A percentile compares a stretch with the other conserved stretches of the same genome.
phyloP scores from a whole-genome alignment of 2,329 filamentous ascomycete species.

The Aureobasidium musti region DNA sequence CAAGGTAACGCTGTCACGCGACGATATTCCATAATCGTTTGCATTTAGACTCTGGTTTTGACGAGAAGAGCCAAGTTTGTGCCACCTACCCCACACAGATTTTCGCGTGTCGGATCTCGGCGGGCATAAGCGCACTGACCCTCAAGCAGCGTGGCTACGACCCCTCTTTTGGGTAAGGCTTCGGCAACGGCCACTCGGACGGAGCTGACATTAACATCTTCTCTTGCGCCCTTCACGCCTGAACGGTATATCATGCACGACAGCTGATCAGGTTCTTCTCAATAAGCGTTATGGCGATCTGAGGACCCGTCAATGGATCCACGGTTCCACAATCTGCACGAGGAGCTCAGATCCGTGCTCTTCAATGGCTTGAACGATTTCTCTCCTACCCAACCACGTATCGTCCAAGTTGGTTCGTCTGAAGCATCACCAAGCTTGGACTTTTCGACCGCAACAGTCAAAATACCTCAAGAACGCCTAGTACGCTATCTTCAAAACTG shows the following conservation, averaged over 20 bases:
- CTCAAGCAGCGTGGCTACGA: not conserved
- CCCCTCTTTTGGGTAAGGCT: not conserved
- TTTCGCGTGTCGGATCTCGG: slow-evolving; percentile 12
- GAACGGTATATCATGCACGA: not conserved
- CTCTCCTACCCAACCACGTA: slow-evolving; percentile 6
- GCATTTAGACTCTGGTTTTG: not conserved
- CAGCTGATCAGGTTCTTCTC: slow-evolving; percentile 3
- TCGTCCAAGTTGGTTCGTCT: not conserved
- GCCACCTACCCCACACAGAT: not conserved
- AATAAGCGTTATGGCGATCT: slow-evolving; percentile 18
- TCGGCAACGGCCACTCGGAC: not conserved
- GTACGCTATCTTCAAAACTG: slow-evolving; percentile 13
- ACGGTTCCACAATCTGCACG: slow-evolving; percentile 19
- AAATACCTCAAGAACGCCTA: slow-evolving; percentile 12
- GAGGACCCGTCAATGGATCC: slow-evolving; percentile 17
- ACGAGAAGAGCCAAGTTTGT: not conserved
- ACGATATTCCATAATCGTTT: not conserved
- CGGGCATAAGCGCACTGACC: not conserved
- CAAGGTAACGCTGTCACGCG: not conserved
- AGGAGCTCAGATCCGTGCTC: slow-evolving; percentile 21
- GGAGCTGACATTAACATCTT: not conserved
- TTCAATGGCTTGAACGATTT: slow-evolving; percentile 11
- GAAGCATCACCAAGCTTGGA: not conserved
- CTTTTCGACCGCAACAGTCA: slow-evolving; percentile 13
- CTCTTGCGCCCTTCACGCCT: not conserved